Evolutionary conservation across 208 protist species (phyloP).

Genomic region (Leishmania tropica): DNA sequence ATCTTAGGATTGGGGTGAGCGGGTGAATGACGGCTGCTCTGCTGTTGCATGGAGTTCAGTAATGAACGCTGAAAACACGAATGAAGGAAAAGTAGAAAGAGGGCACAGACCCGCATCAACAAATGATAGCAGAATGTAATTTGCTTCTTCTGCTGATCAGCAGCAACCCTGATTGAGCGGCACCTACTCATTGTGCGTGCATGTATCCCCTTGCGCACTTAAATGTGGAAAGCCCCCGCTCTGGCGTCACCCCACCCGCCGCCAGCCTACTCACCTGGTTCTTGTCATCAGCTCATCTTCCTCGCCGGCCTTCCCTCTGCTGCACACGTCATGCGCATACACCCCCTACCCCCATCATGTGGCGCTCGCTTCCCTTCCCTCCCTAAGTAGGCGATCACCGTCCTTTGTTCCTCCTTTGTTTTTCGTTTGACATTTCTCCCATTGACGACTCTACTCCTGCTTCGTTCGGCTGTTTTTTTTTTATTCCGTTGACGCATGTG

Average conservation of each 20-base stretch:
- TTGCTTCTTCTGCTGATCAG: neutral
- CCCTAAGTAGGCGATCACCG: neutral
- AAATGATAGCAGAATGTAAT: neutral
- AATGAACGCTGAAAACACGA: neutral
- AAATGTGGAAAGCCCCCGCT: neutral
- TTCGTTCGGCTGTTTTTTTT: neutral
- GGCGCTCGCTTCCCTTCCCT: neutral
- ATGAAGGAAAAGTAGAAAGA: neutral
- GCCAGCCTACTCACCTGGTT: neutral
- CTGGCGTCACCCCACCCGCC: neutral
- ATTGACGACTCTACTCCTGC: neutral
- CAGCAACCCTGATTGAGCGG: neutral
- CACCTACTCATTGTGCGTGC: neutral
- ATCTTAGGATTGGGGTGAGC: neutral
- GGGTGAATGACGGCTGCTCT: neutral
- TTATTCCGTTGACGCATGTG: neutral
- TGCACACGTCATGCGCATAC: neutral
- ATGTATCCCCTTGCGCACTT: neutral
- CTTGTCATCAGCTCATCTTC: neutral
- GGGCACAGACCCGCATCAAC: neutral
- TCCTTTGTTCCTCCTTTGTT: slow-evolving; percentile 4
- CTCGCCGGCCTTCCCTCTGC: neutral
- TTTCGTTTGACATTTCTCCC: neutral
- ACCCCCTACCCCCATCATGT: neutral
- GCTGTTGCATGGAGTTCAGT: neutral